A percentile compares a stretch with the other conserved stretches of the same genome.
Conservation (phyloP, 2,329 filamentous ascomycete genomes). For the Ophidiomyces ophidiicola region DNA sequence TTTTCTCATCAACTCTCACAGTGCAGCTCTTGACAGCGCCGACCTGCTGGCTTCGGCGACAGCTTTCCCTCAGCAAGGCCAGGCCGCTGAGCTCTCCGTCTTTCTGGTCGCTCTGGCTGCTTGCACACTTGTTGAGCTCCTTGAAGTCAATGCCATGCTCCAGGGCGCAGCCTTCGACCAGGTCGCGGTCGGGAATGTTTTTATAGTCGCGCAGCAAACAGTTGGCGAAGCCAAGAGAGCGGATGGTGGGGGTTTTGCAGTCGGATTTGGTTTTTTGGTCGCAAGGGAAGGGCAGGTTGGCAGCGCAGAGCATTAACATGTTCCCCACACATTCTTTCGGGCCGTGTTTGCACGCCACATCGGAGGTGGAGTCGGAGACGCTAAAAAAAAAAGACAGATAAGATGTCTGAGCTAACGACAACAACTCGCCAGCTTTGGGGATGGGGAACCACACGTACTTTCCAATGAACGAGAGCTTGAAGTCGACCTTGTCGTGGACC, state of each 20-base stretch:
- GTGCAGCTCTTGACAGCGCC: constrained; percentile 65
- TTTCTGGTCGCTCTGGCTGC: constrained; percentile 60
- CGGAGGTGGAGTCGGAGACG: constrained; percentile 59
- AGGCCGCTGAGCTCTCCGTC: constrained; percentile 47
- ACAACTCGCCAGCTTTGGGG: too few species aligned
- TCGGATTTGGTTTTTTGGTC: constrained; percentile 10
- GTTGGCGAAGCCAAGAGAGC: constrained; percentile 83
- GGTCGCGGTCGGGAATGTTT: constrained; percentile 62
- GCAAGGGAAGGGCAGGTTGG: constrained; percentile 44
- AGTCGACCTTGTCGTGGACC: constrained; percentile 73
- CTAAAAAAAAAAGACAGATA: constrained; percentile 62
- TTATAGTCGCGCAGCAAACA: constrained; percentile 68
- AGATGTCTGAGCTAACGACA: background rate
- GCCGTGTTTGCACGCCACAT: constrained; percentile 79
- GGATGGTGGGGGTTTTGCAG: constrained; percentile 60
- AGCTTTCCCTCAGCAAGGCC: constrained; percentile 34
- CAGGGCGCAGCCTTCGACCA: constrained; percentile 76
- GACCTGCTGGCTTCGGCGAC: constrained; percentile 44
- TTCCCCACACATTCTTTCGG: constrained; percentile 85
- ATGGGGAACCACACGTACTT: constrained; percentile 39
- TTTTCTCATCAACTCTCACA: constrained; percentile 61
- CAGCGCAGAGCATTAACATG: constrained; percentile 85
- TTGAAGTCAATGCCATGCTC: constrained; percentile 82
- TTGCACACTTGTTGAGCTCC: constrained; percentile 68
- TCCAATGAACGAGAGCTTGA: constrained; percentile 82